Conservation (phyloP, 805 yeast species). For the Brettanomyces custersianus region DNA sequence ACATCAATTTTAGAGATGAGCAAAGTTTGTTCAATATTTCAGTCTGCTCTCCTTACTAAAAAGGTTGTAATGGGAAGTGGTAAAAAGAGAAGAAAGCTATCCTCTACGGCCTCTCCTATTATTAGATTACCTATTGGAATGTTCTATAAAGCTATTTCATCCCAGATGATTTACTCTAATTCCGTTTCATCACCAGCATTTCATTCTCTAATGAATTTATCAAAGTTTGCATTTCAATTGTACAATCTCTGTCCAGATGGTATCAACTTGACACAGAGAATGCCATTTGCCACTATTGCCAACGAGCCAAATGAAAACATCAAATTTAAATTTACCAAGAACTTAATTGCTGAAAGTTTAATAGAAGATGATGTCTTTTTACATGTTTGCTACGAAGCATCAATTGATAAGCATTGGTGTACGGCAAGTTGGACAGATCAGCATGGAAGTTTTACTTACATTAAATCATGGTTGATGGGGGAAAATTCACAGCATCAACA, state of each 20-base stretch:
- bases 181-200: constrained; percentile 23
- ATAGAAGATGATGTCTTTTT: constrained; percentile 65
- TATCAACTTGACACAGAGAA: constrained; percentile 17
- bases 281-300: constrained; percentile 30
- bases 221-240: constrained; percentile 40
- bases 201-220: constrained; percentile 26
- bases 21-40: constrained; percentile 38
- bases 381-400: constrained; percentile 80
- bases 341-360: constrained; percentile 27
- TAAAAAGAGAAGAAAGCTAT: constrained; percentile 19
- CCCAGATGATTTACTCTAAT: constrained; percentile 29
- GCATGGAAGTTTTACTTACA: constrained; percentile 38
- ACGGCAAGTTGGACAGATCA: constrained; percentile 89
- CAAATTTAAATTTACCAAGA: constrained; percentile 33
- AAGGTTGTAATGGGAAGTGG: too few relatives aligned
- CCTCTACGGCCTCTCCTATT: constrained; percentile 3
- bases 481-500: constrained; percentile 20
- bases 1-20: constrained; percentile 39
- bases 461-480: constrained; percentile 53
- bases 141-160: constrained; percentile 32
- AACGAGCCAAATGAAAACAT: constrained; percentile 34
- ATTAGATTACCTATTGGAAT: constrained; percentile 11
- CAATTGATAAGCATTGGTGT: constrained; percentile 76
- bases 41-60: constrained; percentile 23
- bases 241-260: constrained; percentile 47